Evolutionary conservation across 352 stramenopile genomes (phyloP).

Genomic region (Salisapilia sapeloensis): DNA sequence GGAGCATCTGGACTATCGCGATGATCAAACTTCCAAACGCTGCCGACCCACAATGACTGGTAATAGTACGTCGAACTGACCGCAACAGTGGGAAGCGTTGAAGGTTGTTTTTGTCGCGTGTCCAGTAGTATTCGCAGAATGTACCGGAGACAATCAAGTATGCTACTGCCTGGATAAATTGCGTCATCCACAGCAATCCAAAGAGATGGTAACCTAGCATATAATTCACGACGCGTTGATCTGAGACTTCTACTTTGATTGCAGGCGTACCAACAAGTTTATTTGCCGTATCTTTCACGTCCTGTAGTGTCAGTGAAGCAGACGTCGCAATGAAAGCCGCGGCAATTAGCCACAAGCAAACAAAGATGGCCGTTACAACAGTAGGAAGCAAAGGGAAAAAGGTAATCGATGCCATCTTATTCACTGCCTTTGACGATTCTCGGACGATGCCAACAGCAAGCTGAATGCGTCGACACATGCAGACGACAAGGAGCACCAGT

Average conservation of each 20-base stretch:
- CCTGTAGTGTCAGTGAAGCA: constrained; percentile 24
- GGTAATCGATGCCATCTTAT: constrained; percentile 59
- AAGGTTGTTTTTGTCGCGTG: constrained; percentile 47
- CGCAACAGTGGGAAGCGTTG: constrained; percentile 22
- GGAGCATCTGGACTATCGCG: constrained; percentile 65
- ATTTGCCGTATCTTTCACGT: constrained; percentile 13
- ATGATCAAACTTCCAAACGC: constrained; percentile 80
- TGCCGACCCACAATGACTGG: constrained; percentile 72
- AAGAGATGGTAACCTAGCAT: constrained; percentile 77
- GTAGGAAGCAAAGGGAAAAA: constrained; percentile 62
- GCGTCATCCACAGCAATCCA: constrained; percentile 66
- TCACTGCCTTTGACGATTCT: constrained; percentile 64
- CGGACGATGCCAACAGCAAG: constrained; percentile 79
- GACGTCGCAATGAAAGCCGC: constrained; percentile 66
- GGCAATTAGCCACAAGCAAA: constrained; percentile 63
- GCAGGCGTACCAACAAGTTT: constrained; percentile 6
- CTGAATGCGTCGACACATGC: constrained; percentile 68
- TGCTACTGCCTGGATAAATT: constrained; percentile 67
- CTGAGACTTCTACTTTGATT: constrained; percentile 17
- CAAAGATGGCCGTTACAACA: constrained; percentile 36
- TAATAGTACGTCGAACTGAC: constrained; percentile 43
- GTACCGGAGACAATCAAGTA: constrained; percentile 62
- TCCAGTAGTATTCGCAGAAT: constrained; percentile 82
- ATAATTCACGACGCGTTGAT: constrained; percentile 59
- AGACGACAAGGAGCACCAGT: constrained; percentile 50